phyloP scores from a whole-genome alignment of 768 basidiomycete genomes.

The Pleurotus djamor region DNA sequence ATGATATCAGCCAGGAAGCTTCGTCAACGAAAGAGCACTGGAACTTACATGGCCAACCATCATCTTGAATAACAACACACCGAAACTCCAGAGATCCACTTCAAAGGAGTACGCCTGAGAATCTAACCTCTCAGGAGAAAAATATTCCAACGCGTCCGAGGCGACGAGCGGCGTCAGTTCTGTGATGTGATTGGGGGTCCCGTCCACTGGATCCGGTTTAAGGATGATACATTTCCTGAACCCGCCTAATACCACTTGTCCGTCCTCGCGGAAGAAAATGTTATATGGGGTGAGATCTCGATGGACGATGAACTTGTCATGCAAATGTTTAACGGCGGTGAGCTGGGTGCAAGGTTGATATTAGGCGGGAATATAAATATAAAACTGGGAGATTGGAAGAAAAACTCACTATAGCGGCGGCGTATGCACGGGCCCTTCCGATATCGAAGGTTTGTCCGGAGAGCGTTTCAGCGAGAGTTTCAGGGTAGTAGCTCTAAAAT shows the following conservation, averaged over 20 bases:
- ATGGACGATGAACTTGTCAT: neutral
- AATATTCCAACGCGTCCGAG: neutral
- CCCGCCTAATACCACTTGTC: conserved; percentile 2
- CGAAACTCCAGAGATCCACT: neutral
- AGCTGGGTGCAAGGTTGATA: neutral
- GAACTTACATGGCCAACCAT: neutral
- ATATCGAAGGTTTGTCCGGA: neutral
- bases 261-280: conserved; percentile 3
- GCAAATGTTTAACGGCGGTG: neutral
- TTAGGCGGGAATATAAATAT: neutral
- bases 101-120: neutral
- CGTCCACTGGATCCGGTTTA: neutral
- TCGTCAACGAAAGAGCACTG: neutral
- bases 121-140: conserved; percentile 4
- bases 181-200: neutral
- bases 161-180: neutral
- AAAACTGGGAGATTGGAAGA: neutral
- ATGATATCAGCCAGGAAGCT: too few species aligned
- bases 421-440: neutral
- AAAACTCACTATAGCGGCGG: neutral
- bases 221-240: neutral
- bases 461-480: neutral
- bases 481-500: conserved; percentile 1
- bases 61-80: conserved; percentile 3
- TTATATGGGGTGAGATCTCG: neutral